Conservation (phyloP, 768 basidiomycete genomes). For the Russula dissimulans region DNA sequence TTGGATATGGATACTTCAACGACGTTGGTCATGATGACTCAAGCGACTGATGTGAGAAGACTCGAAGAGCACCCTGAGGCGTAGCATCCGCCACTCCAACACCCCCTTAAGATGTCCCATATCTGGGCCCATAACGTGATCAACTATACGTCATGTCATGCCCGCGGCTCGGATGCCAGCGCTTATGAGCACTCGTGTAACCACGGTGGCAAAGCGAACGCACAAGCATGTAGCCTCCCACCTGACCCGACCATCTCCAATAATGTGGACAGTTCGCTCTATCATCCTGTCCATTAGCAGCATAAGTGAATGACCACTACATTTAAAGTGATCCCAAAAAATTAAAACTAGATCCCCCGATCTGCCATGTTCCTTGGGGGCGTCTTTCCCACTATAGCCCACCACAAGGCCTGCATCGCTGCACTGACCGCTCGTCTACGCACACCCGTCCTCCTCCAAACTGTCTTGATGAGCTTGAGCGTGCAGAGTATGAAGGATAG, state of each 20-base stretch:
- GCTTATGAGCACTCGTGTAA: too few species aligned
- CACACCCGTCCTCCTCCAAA: slow-evolving; percentile 63
- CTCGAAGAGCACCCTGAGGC: background rate
- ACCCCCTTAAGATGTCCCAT: too few species aligned
- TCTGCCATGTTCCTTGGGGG: slow-evolving; percentile 40
- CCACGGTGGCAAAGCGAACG: too few species aligned
- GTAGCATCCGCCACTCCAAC: background rate
- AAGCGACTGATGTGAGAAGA: background rate
- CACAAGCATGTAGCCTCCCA: too few species aligned
- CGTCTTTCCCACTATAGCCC: slow-evolving; percentile 53
- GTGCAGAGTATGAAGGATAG: slow-evolving; percentile 63
- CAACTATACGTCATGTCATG: too few species aligned
- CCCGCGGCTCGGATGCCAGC: too few species aligned
- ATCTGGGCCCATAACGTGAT: too few species aligned
- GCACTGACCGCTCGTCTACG: slow-evolving; percentile 58
- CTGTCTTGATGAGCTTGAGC: slow-evolving; percentile 43
- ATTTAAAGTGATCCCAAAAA: too few species aligned
- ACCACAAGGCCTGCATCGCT: slow-evolving; percentile 61
- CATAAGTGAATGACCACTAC: background rate
- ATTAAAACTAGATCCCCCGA: slow-evolving; percentile 31
- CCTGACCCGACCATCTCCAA: too few species aligned
- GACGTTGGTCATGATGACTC: slow-evolving; percentile 16
- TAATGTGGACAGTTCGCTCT: too few species aligned
- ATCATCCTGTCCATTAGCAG: background rate
- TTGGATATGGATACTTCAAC: slow-evolving; percentile 23